Base-by-base conservation (phyloP, 768 basidiomycete species). In the Boletus edulis region DNA sequence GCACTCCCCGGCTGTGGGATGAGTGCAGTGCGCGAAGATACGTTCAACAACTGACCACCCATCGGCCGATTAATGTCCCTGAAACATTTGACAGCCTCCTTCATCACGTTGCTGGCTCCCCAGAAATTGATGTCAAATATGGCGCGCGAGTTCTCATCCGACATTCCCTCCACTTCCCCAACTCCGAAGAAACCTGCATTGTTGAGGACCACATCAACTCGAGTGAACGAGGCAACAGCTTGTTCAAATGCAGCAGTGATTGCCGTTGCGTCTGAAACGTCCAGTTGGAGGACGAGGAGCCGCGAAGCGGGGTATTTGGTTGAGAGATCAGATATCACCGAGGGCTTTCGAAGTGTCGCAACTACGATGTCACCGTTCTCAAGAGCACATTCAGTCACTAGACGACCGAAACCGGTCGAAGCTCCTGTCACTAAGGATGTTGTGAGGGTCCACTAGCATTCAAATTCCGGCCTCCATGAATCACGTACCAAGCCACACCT, bases 111-210 rank as follows among this genome's bases (percentile, higher is more conserved):
- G n/a, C 54, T 56, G 6, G 69, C 67, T 31, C 71, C 69, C 72
- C 71, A 73, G 49, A 67, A 67, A 48, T 70, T 58, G 54, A 67
- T 65, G 40, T 78, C 77, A 53, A 80, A 78, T 63, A 72, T 52
- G 29, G 58, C 60, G 91, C 94, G n/a, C 79, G 91, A 41, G 73
- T 91, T 52, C 80, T 91, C 51, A 87, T 95, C 54, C 90, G 94
- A 2, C 85, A 94, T 65, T 85, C 87, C 15, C 75, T 96, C 32
- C 87, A 94, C 72, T 88, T 95, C 78, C 3, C 61, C 69, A 18
- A 73, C 50, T 4, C 70, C 60, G 3, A 49, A 67, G 53, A 64
- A 71, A 46, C 61, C 68, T 48, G 78, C 78, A 49, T 81, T 81
- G 52, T 74, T 78, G 50, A 76, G 66, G 13, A 80, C 78, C 38